These are phyloP conservation scores for Pelargonium myrrhifolium DNA, from an alignment of 441 rosid genomes.

Conservation along the genomic window DNA sequence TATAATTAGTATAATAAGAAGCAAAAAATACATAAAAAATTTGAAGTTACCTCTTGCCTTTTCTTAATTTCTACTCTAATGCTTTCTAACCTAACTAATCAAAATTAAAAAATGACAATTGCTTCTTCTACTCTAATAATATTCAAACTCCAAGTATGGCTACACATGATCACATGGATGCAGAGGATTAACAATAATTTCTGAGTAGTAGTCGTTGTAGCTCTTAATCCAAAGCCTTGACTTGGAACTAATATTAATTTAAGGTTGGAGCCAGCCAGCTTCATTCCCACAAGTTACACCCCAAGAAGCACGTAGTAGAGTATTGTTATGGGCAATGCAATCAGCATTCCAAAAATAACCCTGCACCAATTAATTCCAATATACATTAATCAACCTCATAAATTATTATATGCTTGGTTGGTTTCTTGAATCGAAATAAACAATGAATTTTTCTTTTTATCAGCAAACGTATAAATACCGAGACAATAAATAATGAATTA, in stretches of 20 bases:
- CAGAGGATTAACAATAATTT: background rate
- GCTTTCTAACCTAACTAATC: background rate
- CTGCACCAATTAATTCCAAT: constrained; percentile 30
- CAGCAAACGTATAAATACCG: too few relatives aligned
- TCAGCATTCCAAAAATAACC: constrained; percentile 80
- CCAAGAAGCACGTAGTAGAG: constrained; percentile 74
- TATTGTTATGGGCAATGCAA: constrained; percentile 74
- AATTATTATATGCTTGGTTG: too few relatives aligned
- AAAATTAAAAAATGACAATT: too few relatives aligned
- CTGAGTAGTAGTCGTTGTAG: too few relatives aligned
- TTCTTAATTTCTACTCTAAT: background rate
- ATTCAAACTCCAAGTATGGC: background rate
- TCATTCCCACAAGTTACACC: constrained; percentile 30
- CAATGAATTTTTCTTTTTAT: too few relatives aligned
- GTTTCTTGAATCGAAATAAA: too few relatives aligned
- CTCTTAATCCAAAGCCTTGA: constrained; percentile 1
- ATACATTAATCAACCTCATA: background rate
- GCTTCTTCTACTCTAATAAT: background rate
- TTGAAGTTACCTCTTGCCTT: too few relatives aligned
- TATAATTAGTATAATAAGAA: background rate
- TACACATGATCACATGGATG: background rate
- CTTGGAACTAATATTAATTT: constrained; percentile 19
- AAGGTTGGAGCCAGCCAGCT: background rate
- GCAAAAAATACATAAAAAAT: background rate
- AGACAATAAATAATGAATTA: constrained; percentile 7